A percentile compares a stretch with the other conserved stretches of the same genome.
These are phyloP conservation scores for Tephrocybe sp. DNA, from an alignment of 768 basidiomycete genomes.

Conservation along the genomic window DNA sequence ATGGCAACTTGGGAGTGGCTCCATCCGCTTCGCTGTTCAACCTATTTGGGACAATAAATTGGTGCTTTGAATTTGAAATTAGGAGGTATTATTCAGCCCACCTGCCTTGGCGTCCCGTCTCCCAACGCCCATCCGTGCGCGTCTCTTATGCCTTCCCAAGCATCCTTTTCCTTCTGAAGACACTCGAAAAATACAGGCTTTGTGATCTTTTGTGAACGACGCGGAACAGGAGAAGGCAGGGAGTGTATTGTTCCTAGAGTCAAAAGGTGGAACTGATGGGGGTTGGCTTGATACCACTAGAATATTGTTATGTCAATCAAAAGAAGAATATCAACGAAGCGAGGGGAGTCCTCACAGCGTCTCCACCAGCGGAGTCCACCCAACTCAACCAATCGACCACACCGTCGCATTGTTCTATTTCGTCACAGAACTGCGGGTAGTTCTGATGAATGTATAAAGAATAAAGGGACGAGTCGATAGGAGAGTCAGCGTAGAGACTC, in stretches of 20 bases:
- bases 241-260: conserved; percentile 83
- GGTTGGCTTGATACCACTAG: conserved; percentile 67
- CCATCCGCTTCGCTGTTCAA: conserved; percentile 43
- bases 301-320: not conserved
- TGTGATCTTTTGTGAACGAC: conserved; percentile 75
- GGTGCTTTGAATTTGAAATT: not conserved
- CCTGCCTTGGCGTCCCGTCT: conserved; percentile 16
- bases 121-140: conserved; percentile 56
- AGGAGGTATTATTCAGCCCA: not conserved
- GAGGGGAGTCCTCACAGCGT: conserved; percentile 41
- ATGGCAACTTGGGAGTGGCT: conserved; percentile 45
- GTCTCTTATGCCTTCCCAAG: conserved; percentile 55
- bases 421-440: conserved; percentile 79
- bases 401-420: conserved; percentile 69
- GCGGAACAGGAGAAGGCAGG: conserved; percentile 81
- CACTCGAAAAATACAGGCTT: conserved; percentile 86
- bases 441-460: conserved; percentile 94
- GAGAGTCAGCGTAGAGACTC: conserved; percentile 72
- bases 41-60: conserved; percentile 13
- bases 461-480: conserved; percentile 88
- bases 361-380: conserved; percentile 67
- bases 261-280: conserved; percentile 84
- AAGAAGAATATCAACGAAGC: not conserved
- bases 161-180: conserved; percentile 53
- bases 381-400: conserved; percentile 76